Base-by-base conservation (phyloP, 169 alveolate species). In the Eimeria praecox region DNA sequence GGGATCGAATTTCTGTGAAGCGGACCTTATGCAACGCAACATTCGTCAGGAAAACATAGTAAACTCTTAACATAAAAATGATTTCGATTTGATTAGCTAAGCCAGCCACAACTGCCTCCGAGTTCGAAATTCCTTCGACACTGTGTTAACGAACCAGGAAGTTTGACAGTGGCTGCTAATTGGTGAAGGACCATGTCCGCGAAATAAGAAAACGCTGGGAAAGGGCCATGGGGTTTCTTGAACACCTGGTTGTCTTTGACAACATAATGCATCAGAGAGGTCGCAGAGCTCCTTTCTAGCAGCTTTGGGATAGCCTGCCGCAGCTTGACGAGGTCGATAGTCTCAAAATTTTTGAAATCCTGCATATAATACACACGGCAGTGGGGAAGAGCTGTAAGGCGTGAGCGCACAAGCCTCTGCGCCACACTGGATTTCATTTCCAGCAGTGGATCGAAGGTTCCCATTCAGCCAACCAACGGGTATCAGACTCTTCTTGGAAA, bases 241-340 rank as follows among this genome's bases (percentile, higher is more conserved):
- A 66, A 93, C n/a, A 93, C 46, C 33, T 82, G 88, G 82, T 93
- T 93, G 89, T 93, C 94, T 56, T 93, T 93, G 88, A 93, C n/a
- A 46, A 93, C 96, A 71, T 93, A 93, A 56, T 93, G 96, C 54
- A 93, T 10, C 30, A 93, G 49, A 10, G 96, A 80, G 20, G 88
- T 59, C 46, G 77, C 94, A 18, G 96, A 73, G 64, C 90, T 66
- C 30, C 80, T 73, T 20, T 44, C 82, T 38, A 62, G 59, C 5
- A 93, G 85, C 52, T 62, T 56, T 46, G 94, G 96, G 49, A 75
- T 77, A n/a, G 90, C 96, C 8, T 42, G 62, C 38, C 96, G 93
- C 62, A 93, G 94, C 38, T 73, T 52, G 24, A n/a, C 94, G 52
- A 93, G 59, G 82, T 93, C 96, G 64, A 93, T 35, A 12, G 90